Evolutionary conservation across 306 rosid species (phyloP), one percentile per base, ranked within the genome.

Genomic region (Amphicarpaea edgeworthii): DNA sequence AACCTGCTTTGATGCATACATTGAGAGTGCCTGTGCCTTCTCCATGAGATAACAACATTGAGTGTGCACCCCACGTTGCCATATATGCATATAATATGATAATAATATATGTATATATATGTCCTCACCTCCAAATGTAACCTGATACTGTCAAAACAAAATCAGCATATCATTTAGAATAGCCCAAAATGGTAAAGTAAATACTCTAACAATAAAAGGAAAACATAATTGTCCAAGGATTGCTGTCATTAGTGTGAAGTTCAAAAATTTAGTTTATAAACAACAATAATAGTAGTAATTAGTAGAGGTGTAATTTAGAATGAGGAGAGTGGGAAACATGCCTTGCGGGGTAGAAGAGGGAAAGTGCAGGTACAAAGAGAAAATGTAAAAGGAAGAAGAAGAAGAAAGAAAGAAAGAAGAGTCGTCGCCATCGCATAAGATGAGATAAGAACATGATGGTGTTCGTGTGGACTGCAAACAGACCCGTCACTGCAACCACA

Each of bases 41-140:
- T 12, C 58, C 71, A 81, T 59, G 68, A 61, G 76, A 84, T 28
- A 84, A 65, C 50, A 62, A 53, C 77, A 85, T 68, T 20, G 91
- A 86, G 23, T 70, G 85, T 23, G 84, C 87, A 72, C 69, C 81
- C 81, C 84, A 72, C 5, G 87, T 73, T 85, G 85, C 82, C 85
- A 82, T 76, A 19, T 8, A 65, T 37, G 54, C 67, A 64, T 42
- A 4, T 4, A 23, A 38, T 41, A 16, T 23, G 12, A 41, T 34
- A 12, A 26, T 16, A n/a, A 9, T 77, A 49, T 74, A 0, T 42
- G 34, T 43, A 15, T 73, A 38, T 28, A 7, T 57, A 62, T 75
- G 20, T 5, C 23, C 55, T 70, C 58, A 61, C 80, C 70, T 80
- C 76, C 73, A 81, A 77, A 55, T 19, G 38, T 58, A 73, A 81